Evolutionary conservation across 1,284 basidiomycete genomes (phyloP), one percentile per base, ranked within the genome.

Genomic region (Rhodotorula sp.): DNA sequence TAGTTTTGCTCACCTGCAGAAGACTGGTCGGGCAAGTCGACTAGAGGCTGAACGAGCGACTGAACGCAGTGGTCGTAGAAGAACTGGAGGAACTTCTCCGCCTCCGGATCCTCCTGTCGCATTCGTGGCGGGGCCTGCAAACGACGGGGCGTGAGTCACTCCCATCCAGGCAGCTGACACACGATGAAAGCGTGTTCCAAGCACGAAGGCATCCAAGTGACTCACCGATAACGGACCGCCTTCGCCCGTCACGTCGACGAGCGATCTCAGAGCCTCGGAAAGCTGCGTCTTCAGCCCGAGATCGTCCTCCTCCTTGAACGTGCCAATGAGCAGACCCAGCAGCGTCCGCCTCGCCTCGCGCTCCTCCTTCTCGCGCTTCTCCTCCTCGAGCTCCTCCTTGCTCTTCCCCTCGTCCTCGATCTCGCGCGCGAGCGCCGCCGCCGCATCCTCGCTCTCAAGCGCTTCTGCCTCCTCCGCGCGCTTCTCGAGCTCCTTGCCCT

Each of bases 261-360:
- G 85, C 64, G 89, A 86, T 81, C 90, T 90, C 78, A 98, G 80
- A n/a, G 91, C 89, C 81, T 99, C 96, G 1, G 91, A 90, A 63
- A 97, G 86, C 80, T 96, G 92, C 80, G 90, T 91, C 82, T 97
- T 92, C 64, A 97, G 86, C 3, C 93, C 93, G 76, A 93, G 80
- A 78, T 99, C 93, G 72, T 85, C 86, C 80, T 91, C 92, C 70
- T 85, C 84, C 48, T 90, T 88, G 82, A 98, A 84, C 63, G 94
- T 84, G 76, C 87, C 85, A 81, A 92, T 91, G 75, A 92, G 86
- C 78, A 91, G 86, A 76, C 88, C 85, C 72, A 93, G 81, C 68
- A 97, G 83, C 19, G 93, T 92, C 80, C 75, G 74, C 58, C 77
- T 71, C 27, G 57, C 58, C 5, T 68, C 70, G 41, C 45, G 21